phyloP scores from a whole-genome alignment of 176 grass and related monocot species.

The Bolboschoenus planiculmis region DNA sequence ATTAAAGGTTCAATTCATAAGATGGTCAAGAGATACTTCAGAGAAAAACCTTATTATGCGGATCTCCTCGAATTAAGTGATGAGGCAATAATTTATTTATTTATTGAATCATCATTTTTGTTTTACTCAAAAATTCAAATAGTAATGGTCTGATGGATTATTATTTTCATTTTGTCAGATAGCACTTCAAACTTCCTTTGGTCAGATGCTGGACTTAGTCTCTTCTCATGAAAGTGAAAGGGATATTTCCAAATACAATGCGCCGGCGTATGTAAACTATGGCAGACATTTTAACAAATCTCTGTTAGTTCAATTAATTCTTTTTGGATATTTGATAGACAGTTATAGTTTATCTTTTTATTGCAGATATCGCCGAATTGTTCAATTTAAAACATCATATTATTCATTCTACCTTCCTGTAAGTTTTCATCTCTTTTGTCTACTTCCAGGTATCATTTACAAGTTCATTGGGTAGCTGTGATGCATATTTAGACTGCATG shows the following conservation, averaged over 20 bases:
- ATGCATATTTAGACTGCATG: neutral
- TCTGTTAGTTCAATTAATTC: neutral
- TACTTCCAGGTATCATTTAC: neutral
- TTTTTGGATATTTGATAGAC: neutral
- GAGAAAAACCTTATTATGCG: constrained; percentile 77
- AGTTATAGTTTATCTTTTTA: neutral
- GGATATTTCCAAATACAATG: constrained; percentile 75
- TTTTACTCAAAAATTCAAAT: neutral
- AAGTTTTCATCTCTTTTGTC: constrained; percentile 19
- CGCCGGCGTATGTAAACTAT: constrained; percentile 52
- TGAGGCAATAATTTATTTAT: constrained; percentile 45
- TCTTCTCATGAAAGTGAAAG: constrained; percentile 87
- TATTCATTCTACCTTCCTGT: constrained; percentile 99
- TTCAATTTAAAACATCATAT: constrained; percentile 95
- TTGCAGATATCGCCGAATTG: constrained; percentile 80
- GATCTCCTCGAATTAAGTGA: constrained; percentile 95
- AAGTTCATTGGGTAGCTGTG: neutral
- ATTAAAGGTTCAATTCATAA: constrained; percentile 72
- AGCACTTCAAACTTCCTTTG: constrained; percentile 92
- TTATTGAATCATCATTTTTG: neutral
- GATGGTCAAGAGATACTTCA: constrained; percentile 67
- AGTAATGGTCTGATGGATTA: constrained; percentile 12
- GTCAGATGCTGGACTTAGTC: constrained; percentile 90
- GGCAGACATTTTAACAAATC: neutral
- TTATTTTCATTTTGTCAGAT: constrained; percentile 46